Evolutionary conservation across 148 eudicot genomes (phyloP), one percentile per base, ranked within the genome.

Genomic region (Mesembryanthemum crystallinum): DNA sequence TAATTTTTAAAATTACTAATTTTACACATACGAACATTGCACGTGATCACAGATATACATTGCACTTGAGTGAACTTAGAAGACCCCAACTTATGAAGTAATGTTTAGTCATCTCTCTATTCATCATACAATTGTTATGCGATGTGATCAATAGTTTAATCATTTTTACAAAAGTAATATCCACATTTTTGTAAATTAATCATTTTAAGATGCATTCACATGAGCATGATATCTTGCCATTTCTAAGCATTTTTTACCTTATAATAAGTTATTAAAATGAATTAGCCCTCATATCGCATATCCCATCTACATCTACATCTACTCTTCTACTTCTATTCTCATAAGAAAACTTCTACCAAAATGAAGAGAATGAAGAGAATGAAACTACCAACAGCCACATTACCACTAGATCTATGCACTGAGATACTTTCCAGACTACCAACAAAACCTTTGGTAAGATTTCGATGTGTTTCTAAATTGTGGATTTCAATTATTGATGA

Each of bases 401-500:
- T 77, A 17, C 75, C 70, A 13, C 33, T 4, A 23, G 80, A 77
- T 47, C 49, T 77, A 5, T 43, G 37, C 7, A 1, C 0, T 61
- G 70, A 70, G 14, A 77, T 77, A n/a, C 75, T 77, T 4, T 29
- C 13, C 30, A 77, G 21, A 62, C 61, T 77, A 49, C 62, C 69
- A 3, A 5, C n/a, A 32, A 77, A 77, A 70, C 11, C 69, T 0
- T 45, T 77, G 0, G 0, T 70, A 30, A 69, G 67, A 62, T 70
- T 35, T 62, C 69, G 75, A 21, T 29, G 69, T 33, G 75, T 77
- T 21, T 71, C 28, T 0, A 71, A 35, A 42, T 49, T 24, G 15
- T 77, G 80, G 80, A 14, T 55, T 3, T 71, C 75, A 33, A 32
- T 63, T 8, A 77, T 77, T 33, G 57, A 63, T 27, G 64, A 71